Evolutionary conservation across 495 filamentous ascomycete species (phyloP), one percentile per base, ranked within the genome.

Genomic region (Aspergillus asperescens): DNA sequence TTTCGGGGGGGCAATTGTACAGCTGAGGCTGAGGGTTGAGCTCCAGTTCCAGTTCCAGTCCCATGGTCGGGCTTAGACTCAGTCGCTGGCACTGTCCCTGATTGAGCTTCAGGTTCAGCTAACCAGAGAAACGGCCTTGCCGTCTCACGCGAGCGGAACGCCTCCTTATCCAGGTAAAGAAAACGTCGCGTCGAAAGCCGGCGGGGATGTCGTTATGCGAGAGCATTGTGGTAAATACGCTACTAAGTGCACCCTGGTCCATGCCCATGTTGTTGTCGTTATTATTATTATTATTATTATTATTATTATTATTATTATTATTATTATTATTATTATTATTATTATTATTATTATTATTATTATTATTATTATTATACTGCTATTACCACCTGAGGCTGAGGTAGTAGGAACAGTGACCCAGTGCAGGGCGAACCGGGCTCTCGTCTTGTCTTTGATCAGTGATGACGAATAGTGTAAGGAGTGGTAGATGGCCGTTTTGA

Each of bases 101-200:
- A 20, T 12, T 52, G 18, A 40, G 35, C 22, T 27, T 57, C 29
- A 42, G 49, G 38, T 12, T 57, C 49, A 23, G 29, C 34, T 38
- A 45, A 35, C 55, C 42, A 53, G 49, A 46, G 24, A 52, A 38
- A 48, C 49, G 47, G 50, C 24, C 48, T 35, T 8, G 39, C 39
- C 34, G 55, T 40, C 29, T 37, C 45, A 16, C 29, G 41, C 24
- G 49, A 57, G 19, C 45, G 31, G 22, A 53, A 28, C 22, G 34
- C 41, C 49, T 57, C 55, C 12, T 53, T 10, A 49, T 53, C 55
- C 34, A 57, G 20, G 15, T 52, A 57, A 5, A 57, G 49, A 24
- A 57, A 57, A 22, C 35, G 20, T 57, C 55, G 27, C 32, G 23
- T 44, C 55, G 55, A 34, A 53, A 39, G 20, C 55, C 55, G 16